Evolutionary conservation across 2,329 filamentous ascomycete genomes (phyloP).

Genomic region (Aureobasidium sp.): DNA sequence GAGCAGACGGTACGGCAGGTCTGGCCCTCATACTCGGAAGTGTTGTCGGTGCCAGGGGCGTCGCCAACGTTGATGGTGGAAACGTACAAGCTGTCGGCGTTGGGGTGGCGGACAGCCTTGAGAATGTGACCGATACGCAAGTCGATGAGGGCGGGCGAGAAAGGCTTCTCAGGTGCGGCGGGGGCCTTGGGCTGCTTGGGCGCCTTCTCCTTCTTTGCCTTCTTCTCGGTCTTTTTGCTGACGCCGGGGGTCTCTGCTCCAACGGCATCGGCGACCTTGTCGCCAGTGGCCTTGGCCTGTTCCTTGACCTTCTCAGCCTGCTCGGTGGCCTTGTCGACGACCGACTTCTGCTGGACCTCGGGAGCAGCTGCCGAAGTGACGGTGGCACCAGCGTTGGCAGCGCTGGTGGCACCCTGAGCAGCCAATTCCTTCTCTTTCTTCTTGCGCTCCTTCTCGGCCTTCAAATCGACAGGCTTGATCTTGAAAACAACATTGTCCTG

Average conservation of each 20-base stretch:
- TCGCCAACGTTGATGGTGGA: conserved; percentile 95
- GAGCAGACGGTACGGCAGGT: conserved; percentile 94
- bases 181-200: conserved; percentile 62
- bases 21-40: conserved; percentile 83
- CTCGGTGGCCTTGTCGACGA: conserved; percentile 36
- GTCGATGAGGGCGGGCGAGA: conserved; percentile 82
- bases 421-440: conserved; percentile 84
- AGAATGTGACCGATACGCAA: conserved; percentile 95
- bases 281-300: conserved; percentile 44
- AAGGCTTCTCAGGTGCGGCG: conserved; percentile 60
- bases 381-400: conserved; percentile 40
- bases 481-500: conserved; percentile 74
- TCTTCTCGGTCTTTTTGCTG: conserved; percentile 53
- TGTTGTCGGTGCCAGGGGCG: conserved; percentile 76
- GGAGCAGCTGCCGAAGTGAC: conserved; percentile 35
- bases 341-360: conserved; percentile 43
- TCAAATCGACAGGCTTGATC: conserved; percentile 81
- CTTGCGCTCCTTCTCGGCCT: conserved; percentile 91
- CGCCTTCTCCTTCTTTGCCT: conserved; percentile 72
- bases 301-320: conserved; percentile 38
- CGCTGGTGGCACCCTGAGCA: conserved; percentile 48
- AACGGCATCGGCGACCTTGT: conserved; percentile 43
- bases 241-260: conserved; percentile 34
- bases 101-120: conserved; percentile 90
- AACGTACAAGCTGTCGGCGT: conserved; percentile 92